phyloP scores from a whole-genome alignment of 495 filamentous ascomycete genomes.

The Talaromyces ruber region DNA sequence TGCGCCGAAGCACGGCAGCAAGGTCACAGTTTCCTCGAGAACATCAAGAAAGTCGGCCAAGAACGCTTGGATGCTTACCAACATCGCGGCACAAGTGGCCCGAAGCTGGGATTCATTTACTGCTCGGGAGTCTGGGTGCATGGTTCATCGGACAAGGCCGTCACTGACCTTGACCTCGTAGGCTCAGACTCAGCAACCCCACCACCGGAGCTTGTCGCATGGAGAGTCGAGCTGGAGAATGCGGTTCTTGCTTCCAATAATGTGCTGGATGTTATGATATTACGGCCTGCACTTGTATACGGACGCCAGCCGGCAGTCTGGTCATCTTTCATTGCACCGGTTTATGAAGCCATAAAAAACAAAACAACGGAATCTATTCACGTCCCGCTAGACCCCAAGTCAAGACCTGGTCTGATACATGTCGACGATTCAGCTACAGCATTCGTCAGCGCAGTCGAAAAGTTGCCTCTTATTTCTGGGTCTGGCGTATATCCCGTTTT shows the following conservation, averaged over 20 bases:
- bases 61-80: slow-evolving; percentile 9
- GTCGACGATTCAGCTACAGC: slow-evolving; percentile 31
- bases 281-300: slow-evolving; percentile 29
- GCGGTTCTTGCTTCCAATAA: slow-evolving; percentile 19
- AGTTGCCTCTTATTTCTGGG: slow-evolving; percentile 19
- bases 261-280: slow-evolving; percentile 27
- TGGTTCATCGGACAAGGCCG: slow-evolving; percentile 16
- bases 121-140: slow-evolving; percentile 33
- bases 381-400: slow-evolving; percentile 14
- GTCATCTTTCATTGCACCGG: slow-evolving; percentile 11
- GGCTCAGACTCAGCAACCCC: slow-evolving; percentile 6
- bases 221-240: slow-evolving; percentile 26
- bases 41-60: slow-evolving; percentile 14
- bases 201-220: slow-evolving; percentile 17
- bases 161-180: slow-evolving; percentile 23
- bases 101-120: slow-evolving; percentile 36
- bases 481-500: slow-evolving; percentile 30
- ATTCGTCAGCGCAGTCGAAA: slow-evolving; percentile 24
- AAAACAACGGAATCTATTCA: slow-evolving; percentile 5
- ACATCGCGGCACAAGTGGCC: slow-evolving; percentile 9
- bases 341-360: slow-evolving; percentile 16
- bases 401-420: slow-evolving; percentile 20
- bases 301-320: slow-evolving; percentile 20
- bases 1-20: slow-evolving; percentile 13
- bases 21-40: slow-evolving; percentile 10